These are phyloP conservation scores for Phylloboletellus chloephorus DNA, from an alignment of 1,284 basidiomycete species.

Conservation along the genomic window DNA sequence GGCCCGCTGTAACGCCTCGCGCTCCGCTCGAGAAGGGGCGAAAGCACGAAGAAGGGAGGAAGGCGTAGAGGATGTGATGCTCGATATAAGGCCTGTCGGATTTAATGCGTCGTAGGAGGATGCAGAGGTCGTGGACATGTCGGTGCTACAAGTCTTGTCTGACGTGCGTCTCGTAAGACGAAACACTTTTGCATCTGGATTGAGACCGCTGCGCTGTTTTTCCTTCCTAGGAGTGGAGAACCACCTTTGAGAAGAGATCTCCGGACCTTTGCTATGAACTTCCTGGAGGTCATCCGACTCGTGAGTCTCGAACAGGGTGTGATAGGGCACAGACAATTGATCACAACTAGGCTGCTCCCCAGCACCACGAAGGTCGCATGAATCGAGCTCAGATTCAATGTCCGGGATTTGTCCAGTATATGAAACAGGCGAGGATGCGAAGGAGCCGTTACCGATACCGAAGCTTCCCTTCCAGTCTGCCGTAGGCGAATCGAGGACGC, in stretches of 20 bases:
- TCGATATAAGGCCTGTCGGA: conserved; percentile 46
- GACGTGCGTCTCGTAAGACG: conserved; percentile 41
- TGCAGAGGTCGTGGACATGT: conserved; percentile 13
- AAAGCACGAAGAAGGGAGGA: conserved; percentile 67
- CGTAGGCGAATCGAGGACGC: conserved; percentile 46
- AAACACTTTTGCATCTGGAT: conserved; percentile 83
- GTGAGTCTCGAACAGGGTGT: conserved; percentile 37
- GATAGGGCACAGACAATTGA: conserved; percentile 33
- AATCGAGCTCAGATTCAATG: conserved; percentile 29
- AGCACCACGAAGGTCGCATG: conserved; percentile 41
- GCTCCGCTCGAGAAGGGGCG: conserved; percentile 76
- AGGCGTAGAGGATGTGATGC: conserved; percentile 36
- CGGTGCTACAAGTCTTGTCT: conserved; percentile 15
- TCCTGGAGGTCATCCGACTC: conserved; percentile 13
- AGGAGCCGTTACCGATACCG: conserved; percentile 22
- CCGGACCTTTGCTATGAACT: conserved; percentile 11
- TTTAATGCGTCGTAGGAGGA: conserved; percentile 49
- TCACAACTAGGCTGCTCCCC: conserved; percentile 34
- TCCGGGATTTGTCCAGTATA: conserved; percentile 24
- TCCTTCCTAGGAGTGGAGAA: conserved; percentile 41
- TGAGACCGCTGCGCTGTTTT: conserved; percentile 59
- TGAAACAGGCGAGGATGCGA: conserved; percentile 35
- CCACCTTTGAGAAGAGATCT: conserved; percentile 41
- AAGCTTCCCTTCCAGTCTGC: conserved; percentile 25
- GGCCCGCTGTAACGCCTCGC: conserved; percentile 68